Conservation (phyloP, 2,329 filamentous ascomycete species). For the Colletotrichum kahawae region DNA sequence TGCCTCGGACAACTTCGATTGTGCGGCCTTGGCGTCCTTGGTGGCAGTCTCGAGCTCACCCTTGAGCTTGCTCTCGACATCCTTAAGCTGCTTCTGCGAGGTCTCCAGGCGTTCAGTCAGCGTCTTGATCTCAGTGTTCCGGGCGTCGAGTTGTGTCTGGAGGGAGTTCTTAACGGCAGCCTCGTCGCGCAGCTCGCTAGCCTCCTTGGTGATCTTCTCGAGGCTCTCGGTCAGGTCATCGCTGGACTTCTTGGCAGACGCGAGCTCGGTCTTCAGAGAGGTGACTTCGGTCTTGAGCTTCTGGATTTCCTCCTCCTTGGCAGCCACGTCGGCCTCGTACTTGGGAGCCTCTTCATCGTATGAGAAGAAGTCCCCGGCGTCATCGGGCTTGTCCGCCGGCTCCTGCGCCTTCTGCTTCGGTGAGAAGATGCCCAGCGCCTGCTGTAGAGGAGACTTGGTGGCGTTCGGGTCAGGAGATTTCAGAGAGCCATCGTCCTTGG, state of each 20-base stretch:
- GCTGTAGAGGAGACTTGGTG: constrained; percentile 51
- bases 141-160: constrained; percentile 54
- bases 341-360: constrained; percentile 87
- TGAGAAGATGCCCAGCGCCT: constrained; percentile 55
- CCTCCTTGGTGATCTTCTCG: constrained; percentile 69
- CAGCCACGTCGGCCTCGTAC: constrained; percentile 75
- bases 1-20: constrained; percentile 30
- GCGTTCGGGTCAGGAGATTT: constrained; percentile 30
- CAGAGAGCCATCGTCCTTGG: constrained; percentile 29
- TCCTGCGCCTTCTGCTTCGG: constrained; percentile 47
- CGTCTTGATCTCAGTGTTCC: constrained; percentile 51
- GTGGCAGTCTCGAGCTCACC: constrained; percentile 28
- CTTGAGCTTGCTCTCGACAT: constrained; percentile 42
- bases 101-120: constrained; percentile 54
- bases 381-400: constrained; percentile 34
- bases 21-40: constrained; percentile 27
- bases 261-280: constrained; percentile 72
- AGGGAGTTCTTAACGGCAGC: constrained; percentile 46
- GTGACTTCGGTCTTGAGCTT: constrained; percentile 73
- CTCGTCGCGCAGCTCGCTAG: constrained; percentile 53
- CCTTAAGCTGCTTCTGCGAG: constrained; percentile 48
- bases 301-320: constrained; percentile 73
- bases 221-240: constrained; percentile 69
- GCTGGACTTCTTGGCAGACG: constrained; percentile 73
- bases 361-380: constrained; percentile 80